phyloP scores from a whole-genome alignment of 2,329 filamentous ascomycete genomes.

The Gnomoniopsis smithogilvyi region DNA sequence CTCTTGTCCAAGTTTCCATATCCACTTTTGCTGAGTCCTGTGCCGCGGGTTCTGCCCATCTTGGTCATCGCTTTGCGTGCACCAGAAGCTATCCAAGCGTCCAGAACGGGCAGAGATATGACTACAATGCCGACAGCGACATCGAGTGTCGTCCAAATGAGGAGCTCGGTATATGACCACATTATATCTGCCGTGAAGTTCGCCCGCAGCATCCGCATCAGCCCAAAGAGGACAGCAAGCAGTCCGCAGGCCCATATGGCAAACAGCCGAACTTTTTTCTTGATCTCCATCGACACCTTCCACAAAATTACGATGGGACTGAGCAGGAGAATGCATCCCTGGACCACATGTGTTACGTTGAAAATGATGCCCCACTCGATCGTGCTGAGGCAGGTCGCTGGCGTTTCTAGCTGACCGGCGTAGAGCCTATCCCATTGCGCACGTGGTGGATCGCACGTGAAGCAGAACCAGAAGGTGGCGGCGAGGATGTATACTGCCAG shows the following conservation, averaged over 20 bases:
- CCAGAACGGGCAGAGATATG: conserved; percentile 32
- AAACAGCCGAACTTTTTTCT: conserved; percentile 29
- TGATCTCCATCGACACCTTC: conserved; percentile 28
- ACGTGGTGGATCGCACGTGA: conserved; percentile 26
- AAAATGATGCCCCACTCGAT: conserved; percentile 23
- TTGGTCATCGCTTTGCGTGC: conserved; percentile 8
- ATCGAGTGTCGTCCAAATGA: conserved; percentile 30
- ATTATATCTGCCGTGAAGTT: conserved; percentile 20
- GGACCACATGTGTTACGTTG: conserved; percentile 29
- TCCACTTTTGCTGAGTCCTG: conserved; percentile 1
- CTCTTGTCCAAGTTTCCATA: conserved; percentile 8
- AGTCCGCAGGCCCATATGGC: conserved; percentile 30
- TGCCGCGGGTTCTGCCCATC: neutral
- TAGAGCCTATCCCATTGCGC: conserved; percentile 26
- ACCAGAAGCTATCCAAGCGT: conserved; percentile 19
- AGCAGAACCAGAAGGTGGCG: conserved; percentile 28
- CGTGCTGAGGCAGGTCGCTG: conserved; percentile 22
- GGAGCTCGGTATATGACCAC: conserved; percentile 26
- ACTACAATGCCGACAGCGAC: conserved; percentile 29
- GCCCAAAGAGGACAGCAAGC: conserved; percentile 27
- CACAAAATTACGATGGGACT: conserved; percentile 33
- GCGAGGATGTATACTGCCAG: conserved; percentile 26
- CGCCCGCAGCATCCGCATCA: conserved; percentile 26
- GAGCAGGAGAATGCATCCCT: conserved; percentile 31
- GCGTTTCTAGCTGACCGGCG: conserved; percentile 20